Conservation (phyloP, 2,329 filamentous ascomycete genomes). For the Colletotrichum lindemuthianum region DNA sequence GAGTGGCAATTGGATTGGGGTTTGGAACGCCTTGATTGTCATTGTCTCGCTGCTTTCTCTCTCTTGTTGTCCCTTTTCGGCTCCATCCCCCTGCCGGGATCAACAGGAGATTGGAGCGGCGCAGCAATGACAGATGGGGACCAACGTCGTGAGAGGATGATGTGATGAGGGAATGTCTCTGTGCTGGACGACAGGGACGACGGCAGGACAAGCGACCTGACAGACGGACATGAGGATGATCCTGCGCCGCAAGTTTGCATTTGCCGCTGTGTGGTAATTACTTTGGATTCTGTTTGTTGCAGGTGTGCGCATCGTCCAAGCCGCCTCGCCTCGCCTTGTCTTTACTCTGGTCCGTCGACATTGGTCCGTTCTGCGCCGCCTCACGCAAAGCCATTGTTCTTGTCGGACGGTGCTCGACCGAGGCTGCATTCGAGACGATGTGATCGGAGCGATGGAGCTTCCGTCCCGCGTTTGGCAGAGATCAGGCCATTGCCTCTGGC, state of each 20-base stretch:
- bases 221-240: constrained; percentile 13
- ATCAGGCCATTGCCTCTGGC: neutral
- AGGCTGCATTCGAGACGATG: neutral
- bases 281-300: too few species aligned
- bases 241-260: constrained; percentile 12
- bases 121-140: constrained; percentile 10
- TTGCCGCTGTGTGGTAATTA: neutral
- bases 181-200: constrained; percentile 8
- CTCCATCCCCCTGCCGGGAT: constrained; percentile 22
- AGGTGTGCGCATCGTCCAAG: neutral
- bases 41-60: constrained; percentile 21
- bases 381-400: constrained; percentile 12
- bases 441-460: too few species aligned
- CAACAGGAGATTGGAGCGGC: constrained; percentile 31
- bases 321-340: neutral
- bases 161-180: constrained; percentile 19
- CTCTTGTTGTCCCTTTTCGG: constrained; percentile 24
- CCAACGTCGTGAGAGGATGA: constrained; percentile 17
- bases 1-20: constrained; percentile 1
- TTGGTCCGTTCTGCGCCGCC: neutral
- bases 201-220: neutral
- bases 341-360: neutral
- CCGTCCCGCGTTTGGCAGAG: neutral
- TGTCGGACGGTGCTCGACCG: constrained; percentile 2
- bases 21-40: constrained; percentile 16